Evolutionary conservation across 805 yeast species (phyloP), one percentile per base, ranked within the genome.

Genomic region (Wickerhamomyces silvicola): DNA sequence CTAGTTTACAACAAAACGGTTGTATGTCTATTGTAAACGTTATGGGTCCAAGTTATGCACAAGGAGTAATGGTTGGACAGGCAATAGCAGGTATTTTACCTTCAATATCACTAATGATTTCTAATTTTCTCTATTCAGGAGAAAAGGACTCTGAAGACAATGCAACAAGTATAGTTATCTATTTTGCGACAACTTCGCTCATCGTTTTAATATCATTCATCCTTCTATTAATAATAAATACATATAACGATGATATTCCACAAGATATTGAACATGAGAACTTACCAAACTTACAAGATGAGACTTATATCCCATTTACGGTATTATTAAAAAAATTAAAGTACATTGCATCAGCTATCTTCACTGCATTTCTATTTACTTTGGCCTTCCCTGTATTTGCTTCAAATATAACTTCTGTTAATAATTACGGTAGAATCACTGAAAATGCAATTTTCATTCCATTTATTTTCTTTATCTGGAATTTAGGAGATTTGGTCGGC

Each of bases 41-140:
- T 1, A 65, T 76, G 50, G 88, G 92, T 4, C 68, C 85, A 1
- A 69, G 76, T 10, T 83, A 73, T 52, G 88, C 94, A 9, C 95
- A 92, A 49, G 94, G 83, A 0, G 81, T 81, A 2, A 84, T 92
- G 81, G 88, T 88, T 4, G 98, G 98, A 2, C 95, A 90, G 56
- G 95, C 95, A 0, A 62, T 90, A 12, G 86, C 97, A 0, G 98
- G 98, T 2, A 95, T 92, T 0, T 60, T 90, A 22, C 97, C 98
- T 2, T 77, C 95, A 0, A 52, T 82, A 13, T 78, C 81, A 10
- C 70, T 75, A 44, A 78, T 77, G 38, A 37, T 70, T 9, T 72
- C 81, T 9, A 75, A 74, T 17, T 47, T 72, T 18, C 10, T 42
- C 10, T 27, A 48, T 23, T 33, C 37, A 16, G 52, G 41, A 9